Percentiles rank a stretch among this genome's conserved stretches.
These are phyloP conservation scores for Nepenthes mirabilis DNA, from an alignment of 148 eudicot species.

Conservation along the genomic window DNA sequence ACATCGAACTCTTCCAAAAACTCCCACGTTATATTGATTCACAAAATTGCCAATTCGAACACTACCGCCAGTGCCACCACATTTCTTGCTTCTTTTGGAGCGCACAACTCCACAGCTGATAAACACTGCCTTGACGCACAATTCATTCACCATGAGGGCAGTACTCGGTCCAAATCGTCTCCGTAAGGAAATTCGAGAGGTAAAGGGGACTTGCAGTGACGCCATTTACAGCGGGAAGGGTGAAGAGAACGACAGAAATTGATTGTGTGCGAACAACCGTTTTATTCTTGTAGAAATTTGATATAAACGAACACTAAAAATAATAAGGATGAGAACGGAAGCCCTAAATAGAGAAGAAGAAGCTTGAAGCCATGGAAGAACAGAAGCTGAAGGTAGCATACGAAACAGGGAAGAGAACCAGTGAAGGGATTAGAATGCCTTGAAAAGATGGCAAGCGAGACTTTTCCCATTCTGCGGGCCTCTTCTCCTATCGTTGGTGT, in stretches of 20 bases:
- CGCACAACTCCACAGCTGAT: slow-evolving; percentile 18
- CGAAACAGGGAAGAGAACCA: too few species aligned
- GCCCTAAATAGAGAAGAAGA: too few species aligned
- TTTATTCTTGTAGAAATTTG: too few species aligned
- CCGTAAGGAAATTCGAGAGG: slow-evolving; percentile 26
- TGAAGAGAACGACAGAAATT: not conserved
- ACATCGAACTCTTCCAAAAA: slow-evolving; percentile 18
- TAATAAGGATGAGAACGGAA: too few species aligned
- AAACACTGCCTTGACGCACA: slow-evolving; percentile 21
- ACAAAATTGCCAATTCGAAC: slow-evolving; percentile 1
- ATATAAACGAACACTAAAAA: too few species aligned
- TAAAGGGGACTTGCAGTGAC: slow-evolving; percentile 30
- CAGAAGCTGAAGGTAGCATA: too few species aligned
- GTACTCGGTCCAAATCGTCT: slow-evolving; percentile 19
- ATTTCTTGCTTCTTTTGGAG: not conserved
- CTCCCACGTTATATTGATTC: not conserved
- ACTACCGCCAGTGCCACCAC: slow-evolving; percentile 5
- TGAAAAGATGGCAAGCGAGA: too few species aligned
- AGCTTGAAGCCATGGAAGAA: too few species aligned
- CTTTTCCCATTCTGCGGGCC: too few species aligned
- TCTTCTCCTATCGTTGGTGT: too few species aligned
- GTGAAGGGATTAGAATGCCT: too few species aligned
- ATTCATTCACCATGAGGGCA: slow-evolving; percentile 22
- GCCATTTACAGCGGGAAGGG: slow-evolving; percentile 10
- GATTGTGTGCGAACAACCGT: too few species aligned